Conservation (phyloP, 192 early-diverging fungal species). For the Pilobolus umbonatus region DNA sequence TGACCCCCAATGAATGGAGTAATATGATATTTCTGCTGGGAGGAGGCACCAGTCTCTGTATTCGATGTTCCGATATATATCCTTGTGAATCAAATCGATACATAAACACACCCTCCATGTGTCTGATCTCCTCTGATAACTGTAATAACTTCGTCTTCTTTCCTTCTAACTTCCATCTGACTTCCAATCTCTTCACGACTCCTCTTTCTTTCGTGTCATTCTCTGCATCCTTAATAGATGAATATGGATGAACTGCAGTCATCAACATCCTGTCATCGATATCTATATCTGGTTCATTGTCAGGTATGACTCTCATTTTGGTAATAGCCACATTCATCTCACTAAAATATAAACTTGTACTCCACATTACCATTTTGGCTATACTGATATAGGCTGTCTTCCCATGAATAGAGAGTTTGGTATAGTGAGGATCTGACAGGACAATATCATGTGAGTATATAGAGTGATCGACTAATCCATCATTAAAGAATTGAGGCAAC, state of each 20-base stretch:
- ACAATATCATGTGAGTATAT: constrained; percentile 49
- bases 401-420: constrained; percentile 42
- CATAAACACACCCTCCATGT: constrained; percentile 43
- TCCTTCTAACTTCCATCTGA: constrained; percentile 45
- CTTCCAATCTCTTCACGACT: constrained; percentile 31
- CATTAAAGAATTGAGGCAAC: constrained; percentile 46
- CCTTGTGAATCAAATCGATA: constrained; percentile 42
- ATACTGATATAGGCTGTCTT: constrained; percentile 44
- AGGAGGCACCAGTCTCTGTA: constrained; percentile 46
- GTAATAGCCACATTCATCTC: constrained; percentile 43
- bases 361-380: constrained; percentile 50
- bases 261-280: neutral
- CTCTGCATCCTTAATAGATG: neutral
- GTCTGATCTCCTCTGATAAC: constrained; percentile 5
- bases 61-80: constrained; percentile 41
- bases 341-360: constrained; percentile 49
- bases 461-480: constrained; percentile 38
- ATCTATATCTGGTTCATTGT: neutral
- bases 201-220: neutral
- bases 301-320: constrained; percentile 35
- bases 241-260: no score
- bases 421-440: constrained; percentile 51
- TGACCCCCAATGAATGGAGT: constrained; percentile 26
- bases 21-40: constrained; percentile 41
- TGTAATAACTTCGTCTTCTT: constrained; percentile 33